phyloP scores from a whole-genome alignment of 1,284 basidiomycete species.

The Leccinum fallax region DNA sequence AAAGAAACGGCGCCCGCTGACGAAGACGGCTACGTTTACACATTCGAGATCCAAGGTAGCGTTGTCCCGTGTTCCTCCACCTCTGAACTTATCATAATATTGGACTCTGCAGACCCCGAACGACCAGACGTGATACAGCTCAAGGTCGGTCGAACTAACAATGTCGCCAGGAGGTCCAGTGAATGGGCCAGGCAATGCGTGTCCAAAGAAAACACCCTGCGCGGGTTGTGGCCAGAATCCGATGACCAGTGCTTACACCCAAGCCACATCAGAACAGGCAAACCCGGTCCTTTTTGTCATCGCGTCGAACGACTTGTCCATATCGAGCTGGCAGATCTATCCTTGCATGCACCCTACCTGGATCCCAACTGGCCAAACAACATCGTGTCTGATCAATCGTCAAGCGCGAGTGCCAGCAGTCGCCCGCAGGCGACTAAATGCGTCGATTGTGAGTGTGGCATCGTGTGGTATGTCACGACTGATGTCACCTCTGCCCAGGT shows the following conservation, averaged over 20 bases:
- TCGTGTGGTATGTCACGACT: no score
- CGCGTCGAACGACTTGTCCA: no score
- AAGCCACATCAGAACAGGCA: slow-evolving; percentile 23
- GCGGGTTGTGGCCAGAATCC: slow-evolving; percentile 52
- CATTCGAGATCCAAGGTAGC: slow-evolving; percentile 72
- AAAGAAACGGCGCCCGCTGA: slow-evolving; percentile 55
- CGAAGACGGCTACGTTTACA: slow-evolving; percentile 73
- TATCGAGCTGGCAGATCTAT: no score
- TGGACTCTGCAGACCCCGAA: slow-evolving; percentile 27
- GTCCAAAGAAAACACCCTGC: slow-evolving; percentile 50
- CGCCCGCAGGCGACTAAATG: no score
- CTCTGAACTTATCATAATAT: neutral
- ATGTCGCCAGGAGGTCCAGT: slow-evolving; percentile 54
- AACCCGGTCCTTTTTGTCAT: no score
- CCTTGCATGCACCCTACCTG: no score
- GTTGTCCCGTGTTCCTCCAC: neutral
- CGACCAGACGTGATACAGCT: slow-evolving; percentile 41
- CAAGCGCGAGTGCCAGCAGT: no score
- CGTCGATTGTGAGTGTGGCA: no score
- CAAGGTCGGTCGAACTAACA: slow-evolving; percentile 55
- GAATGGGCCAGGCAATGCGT: slow-evolving; percentile 74
- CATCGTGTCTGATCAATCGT: no score
- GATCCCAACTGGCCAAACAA: no score
- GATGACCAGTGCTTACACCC: slow-evolving; percentile 41
- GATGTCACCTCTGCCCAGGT: no score